Conservation (phyloP, 1,284 basidiomycete species). For the Sporisorium scitamineum region DNA sequence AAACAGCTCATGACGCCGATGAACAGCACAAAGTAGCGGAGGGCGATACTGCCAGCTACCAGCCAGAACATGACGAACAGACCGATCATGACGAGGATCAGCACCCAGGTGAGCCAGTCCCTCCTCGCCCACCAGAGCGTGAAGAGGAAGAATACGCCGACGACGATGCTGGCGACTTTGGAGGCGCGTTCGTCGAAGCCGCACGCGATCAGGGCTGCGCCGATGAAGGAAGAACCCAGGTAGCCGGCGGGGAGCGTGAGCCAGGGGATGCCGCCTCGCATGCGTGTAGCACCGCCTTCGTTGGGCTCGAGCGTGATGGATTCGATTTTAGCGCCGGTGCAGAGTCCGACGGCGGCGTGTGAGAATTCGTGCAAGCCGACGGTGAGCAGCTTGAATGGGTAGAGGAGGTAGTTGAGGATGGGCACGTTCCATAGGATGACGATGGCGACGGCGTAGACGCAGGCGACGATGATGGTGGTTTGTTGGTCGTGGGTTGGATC, state of each 20-base stretch:
- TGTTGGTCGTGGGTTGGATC: slow-evolving; percentile 61
- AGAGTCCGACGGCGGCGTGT: slow-evolving; percentile 71
- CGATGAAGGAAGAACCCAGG: slow-evolving; percentile 82
- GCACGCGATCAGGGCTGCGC: slow-evolving; percentile 87
- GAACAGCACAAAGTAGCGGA: slow-evolving; percentile 81
- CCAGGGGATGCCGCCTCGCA: slow-evolving; percentile 90
- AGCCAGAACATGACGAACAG: slow-evolving; percentile 61
- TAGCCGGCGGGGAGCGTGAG: slow-evolving; percentile 79
- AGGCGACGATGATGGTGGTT: slow-evolving; percentile 67
- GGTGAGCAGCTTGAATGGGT: slow-evolving; percentile 68
- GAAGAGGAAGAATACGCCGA: slow-evolving; percentile 88
- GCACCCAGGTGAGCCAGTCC: slow-evolving; percentile 75
- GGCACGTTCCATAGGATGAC: slow-evolving; percentile 65
- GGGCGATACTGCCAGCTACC: slow-evolving; percentile 49
- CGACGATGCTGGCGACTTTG: slow-evolving; percentile 85
- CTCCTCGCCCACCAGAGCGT: slow-evolving; percentile 87
- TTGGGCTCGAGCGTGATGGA: slow-evolving; percentile 73
- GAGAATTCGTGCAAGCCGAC: slow-evolving; percentile 62
- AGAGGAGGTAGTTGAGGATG: slow-evolving; percentile 64
- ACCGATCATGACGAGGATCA: slow-evolving; percentile 59
- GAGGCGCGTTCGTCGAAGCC: slow-evolving; percentile 92
- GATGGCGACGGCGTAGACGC: slow-evolving; percentile 61
- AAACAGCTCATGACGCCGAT: slow-evolving; percentile 73
- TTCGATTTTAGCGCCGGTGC: slow-evolving; percentile 92
- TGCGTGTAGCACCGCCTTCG: slow-evolving; percentile 90